Percentiles rank a stretch among this genome's conserved stretches.
Conservation (phyloP, 2,329 filamentous ascomycete genomes). For the Zymoseptoria crescenta region DNA sequence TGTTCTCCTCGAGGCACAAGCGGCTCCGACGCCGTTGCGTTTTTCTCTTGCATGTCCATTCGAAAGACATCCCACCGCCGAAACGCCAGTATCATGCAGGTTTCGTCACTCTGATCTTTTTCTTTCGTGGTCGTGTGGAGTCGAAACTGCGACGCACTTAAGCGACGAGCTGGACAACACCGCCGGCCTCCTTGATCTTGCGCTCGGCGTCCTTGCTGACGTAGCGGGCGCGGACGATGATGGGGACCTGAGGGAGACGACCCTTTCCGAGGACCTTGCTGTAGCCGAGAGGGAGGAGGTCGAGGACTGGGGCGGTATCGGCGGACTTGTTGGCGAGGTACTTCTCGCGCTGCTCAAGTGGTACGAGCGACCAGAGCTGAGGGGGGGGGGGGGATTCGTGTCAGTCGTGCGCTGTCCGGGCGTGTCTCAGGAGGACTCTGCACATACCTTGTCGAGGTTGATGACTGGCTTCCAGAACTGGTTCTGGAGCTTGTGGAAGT, state of each 20-base stretch:
- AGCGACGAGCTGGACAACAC: conserved; percentile 91
- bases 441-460: conserved; percentile 90
- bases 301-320: conserved; percentile 93
- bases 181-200: conserved; percentile 98
- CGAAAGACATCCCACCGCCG: background rate
- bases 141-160: conserved; percentile 42
- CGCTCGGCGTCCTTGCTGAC: conserved; percentile 93
- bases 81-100: conserved; percentile 12
- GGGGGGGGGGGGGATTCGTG: no score
- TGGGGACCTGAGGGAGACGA: conserved; percentile 81
- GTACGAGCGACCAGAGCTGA: conserved; percentile 92
- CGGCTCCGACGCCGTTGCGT: conserved; percentile 7
- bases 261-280: conserved; percentile 99
- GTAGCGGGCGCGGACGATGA: conserved; percentile 92
- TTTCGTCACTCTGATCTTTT: background rate
- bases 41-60: background rate
- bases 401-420: background rate
- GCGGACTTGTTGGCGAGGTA: conserved; percentile 82
- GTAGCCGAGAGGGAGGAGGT: conserved; percentile 95
- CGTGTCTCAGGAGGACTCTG: background rate
- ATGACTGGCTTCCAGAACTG: conserved; percentile 98
- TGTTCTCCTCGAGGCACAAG: background rate
- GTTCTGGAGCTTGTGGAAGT: conserved; percentile 95
- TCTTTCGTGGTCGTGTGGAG: conserved; percentile 5
- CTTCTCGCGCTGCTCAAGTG: conserved; percentile 83